These are phyloP conservation scores for Pseudognaphalium luteoalbum DNA, from an alignment of 129 eudicot species.

Conservation along the genomic window DNA sequence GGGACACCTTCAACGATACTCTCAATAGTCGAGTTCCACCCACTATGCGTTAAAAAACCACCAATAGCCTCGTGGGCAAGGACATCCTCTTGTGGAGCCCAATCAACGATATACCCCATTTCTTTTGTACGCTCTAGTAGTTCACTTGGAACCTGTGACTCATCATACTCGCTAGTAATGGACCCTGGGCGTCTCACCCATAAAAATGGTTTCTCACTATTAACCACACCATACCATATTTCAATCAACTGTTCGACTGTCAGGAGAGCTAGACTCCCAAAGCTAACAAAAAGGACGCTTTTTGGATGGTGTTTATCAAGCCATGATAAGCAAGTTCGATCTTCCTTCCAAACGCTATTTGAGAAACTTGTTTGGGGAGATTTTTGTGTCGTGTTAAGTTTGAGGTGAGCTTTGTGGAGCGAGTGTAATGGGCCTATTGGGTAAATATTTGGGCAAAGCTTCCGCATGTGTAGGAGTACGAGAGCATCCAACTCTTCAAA, in stretches of 20 bases:
- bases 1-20: conserved; percentile 28
- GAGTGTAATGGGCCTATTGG: conserved; percentile 36
- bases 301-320: background rate
- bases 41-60: conserved; percentile 24
- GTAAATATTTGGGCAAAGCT: conserved; percentile 34
- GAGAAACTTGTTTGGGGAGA: background rate
- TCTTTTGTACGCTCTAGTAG: too few species aligned
- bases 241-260: background rate
- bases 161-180: background rate
- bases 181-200: conserved; percentile 9
- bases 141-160: background rate
- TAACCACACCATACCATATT: conserved; percentile 6
- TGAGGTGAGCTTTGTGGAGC: conserved; percentile 22
- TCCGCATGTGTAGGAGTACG: conserved; percentile 20
- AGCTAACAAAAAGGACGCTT: background rate
- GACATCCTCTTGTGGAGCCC: too few species aligned
- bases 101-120: too few species aligned
- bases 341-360: conserved; percentile 31
- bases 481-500: conserved; percentile 31
- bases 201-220: background rate
- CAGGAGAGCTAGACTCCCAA: background rate
- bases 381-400: background rate
- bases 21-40: conserved; percentile 30
- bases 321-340: conserved; percentile 8
- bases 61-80: conserved; percentile 20